Base-by-base conservation (phyloP, 2,329 filamentous ascomycete genomes). In the Fusarium staphyleae region DNA sequence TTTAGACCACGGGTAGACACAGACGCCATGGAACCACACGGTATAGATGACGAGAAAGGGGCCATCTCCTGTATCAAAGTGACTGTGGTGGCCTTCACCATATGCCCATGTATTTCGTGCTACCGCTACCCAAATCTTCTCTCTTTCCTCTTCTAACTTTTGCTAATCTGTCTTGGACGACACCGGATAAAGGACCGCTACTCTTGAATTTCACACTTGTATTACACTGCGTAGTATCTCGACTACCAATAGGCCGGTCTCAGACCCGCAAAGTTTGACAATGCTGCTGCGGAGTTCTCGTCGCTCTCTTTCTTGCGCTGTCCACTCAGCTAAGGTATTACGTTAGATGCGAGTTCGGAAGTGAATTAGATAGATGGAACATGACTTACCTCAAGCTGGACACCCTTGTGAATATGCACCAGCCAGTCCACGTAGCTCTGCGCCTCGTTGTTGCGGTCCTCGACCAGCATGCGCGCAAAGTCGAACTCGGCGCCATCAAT, bases 381-480 rank as follows among this genome's bases (percentile, higher is more conserved):
- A 24, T 15, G 18, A 75, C 82, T 75, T 73, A 88, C 86, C 83
- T 99, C 95, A 60, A 96, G 80, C 71, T 96, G 93, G 61, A 99
- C 95, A 64, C 90, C 87, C 66, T 93, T 88, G 75, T 99, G 95
- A 58, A 98, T 83, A 74, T 96, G 90, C 52, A 99, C 95, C 68
- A 99, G 80, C 95, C 95, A 99, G 76, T 99, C 95, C 28, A 98
- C 95, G 74, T 98, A 99, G 71, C 90, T 96, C 76, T 96, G 93
- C 29, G 95, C 95, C 77, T 99, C 95, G 65, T 96, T 96, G 73
- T 98, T 98, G 62, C 95, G 85, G 70, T 99, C 95, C 75, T 99
- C 95, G 26, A 96, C 87, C 63, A 99, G 75, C 75, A 96, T 80
- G 46, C 93, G 81, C 7, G 95, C 95, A 78, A 98, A 99, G 74